A percentile compares a stretch with the other conserved stretches of the same genome.
phyloP scores from a whole-genome alignment of 1,284 basidiomycete genomes.

The Naganishia albida region DNA sequence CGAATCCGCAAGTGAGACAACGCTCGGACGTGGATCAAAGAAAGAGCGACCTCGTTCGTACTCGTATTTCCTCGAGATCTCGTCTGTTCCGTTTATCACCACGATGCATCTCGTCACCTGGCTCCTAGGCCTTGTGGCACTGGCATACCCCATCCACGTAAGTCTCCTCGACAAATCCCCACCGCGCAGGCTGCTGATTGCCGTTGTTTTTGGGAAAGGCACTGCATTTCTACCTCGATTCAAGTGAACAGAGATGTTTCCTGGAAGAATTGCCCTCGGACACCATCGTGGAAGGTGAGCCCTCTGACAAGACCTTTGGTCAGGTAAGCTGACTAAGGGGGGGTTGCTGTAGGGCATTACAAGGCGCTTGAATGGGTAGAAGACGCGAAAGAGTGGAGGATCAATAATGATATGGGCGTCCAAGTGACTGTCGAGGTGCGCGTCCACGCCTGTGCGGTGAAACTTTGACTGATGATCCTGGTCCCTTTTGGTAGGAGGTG shows the following conservation, averaged over 20 bases:
- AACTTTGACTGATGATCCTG: not conserved
- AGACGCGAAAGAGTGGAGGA: conserved; percentile 65
- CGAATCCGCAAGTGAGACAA: conserved; percentile 13
- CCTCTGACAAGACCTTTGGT: not conserved
- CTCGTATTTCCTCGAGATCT: not conserved
- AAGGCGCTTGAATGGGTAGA: conserved; percentile 89
- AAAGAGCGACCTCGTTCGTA: too few relatives aligned
- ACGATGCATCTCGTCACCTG: conserved; percentile 15
- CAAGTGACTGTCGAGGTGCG: conserved; percentile 84
- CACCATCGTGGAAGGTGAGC: conserved; percentile 89
- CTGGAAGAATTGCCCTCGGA: conserved; percentile 96
- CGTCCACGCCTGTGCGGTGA: conserved; percentile 36
- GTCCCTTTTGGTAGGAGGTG: conserved; percentile 64
- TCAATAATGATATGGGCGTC: conserved; percentile 80
- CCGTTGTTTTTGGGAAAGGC: conserved; percentile 53
- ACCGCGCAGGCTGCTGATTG: not conserved
- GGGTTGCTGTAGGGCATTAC: conserved; percentile 72
- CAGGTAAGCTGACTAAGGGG: too few relatives aligned
- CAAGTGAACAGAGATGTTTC: conserved; percentile 91
- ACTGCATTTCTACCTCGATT: conserved; percentile 88
- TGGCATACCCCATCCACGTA: conserved; percentile 18
- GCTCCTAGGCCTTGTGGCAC: conserved; percentile 11
- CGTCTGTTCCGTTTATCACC: not conserved
- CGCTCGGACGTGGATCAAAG: not conserved
- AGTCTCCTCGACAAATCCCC: not conserved